Evolutionary conservation across 1,284 basidiomycete species (phyloP), one percentile per base, ranked within the genome.

Genomic region (Tilletia walkeri): DNA sequence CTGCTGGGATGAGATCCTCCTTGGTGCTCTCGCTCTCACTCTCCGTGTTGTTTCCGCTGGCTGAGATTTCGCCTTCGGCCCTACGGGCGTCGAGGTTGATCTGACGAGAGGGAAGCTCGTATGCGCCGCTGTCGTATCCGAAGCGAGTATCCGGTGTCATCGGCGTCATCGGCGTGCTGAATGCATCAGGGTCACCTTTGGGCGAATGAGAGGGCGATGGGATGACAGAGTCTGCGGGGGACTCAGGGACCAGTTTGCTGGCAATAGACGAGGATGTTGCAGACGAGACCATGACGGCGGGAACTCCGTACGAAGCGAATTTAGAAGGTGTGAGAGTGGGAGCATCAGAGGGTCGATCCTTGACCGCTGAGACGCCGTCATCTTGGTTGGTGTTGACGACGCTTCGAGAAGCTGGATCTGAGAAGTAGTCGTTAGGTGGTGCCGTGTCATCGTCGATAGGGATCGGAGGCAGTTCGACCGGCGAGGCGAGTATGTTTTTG

Each of bases 1-100:
- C 59, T 36, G 59, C 30, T 7, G 59, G 59, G 3, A 63, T 63
- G 34, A 63, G 59, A 41, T 63, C 54, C 54, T 56, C 54, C 54
- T 30, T 56, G 24, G 20, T 36, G 36, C 59, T 41, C n/a, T 63
- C 59, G 16, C 34, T 39, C 59, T 63, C 59, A 38, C 59, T 63
- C 12, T 41, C 59, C 3, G 59, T 38, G 16, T 41, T 34, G 14
- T n/a, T 34, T n/a, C n/a, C 36, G 59, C 38, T 5, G 7, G 18
- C 59, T 38, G 30, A 38, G 14, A 20, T 4, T 34, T 38, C 59
- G 50, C 50, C 5, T 12, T 53, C 16, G 6, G 16, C 7, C 18
- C 50, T 24, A 18, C 50, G 50, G 10, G 41, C 41, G 14, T 45
- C 41, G 9, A 45, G 6, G 41, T 45, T 14, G 14, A 45, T 45